Evolutionary conservation across 192 early-diverging fungal genomes (phyloP), one percentile per base, ranked within the genome.

Genomic region (Jimgerdemannia flammicorona): DNA sequence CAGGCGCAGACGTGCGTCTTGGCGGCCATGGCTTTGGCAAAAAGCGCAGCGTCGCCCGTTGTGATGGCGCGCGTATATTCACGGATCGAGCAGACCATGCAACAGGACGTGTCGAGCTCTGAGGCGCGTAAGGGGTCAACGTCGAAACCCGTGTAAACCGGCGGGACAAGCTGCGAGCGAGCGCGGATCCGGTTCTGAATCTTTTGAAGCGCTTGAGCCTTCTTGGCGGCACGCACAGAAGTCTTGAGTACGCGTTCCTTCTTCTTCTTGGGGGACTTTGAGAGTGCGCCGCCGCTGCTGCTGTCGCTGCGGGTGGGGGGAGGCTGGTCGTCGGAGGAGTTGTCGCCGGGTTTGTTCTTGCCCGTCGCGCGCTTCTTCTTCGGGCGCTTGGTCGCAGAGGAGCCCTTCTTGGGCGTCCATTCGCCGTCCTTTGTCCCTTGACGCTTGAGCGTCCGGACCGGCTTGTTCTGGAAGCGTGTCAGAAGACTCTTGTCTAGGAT

Each of bases 1-100:
- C 74, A 71, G 40, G 44, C 20, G 20, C 74, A 72, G 11, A 74
- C 40, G 0, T 44, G 68, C 18, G 72, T 72, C 3, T 66, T 43
- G 39, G 72, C 69, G 4, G 49, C 20, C 39, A 75, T 40, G 40
- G 73, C 6, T 3, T 44, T 63, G 9, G 44, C 64, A 9, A 82
- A 70, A 59, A 63, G 40, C 3, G 68, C 71, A 20, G 63, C 49
- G 64, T 81, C 69, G n/a, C 81, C 54, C 17, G 63, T 77, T 18
- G 69, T 64, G 6, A 84, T 71, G 3, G 81, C 81, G n/a, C 77
- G 66, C 1, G 69, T 67, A 44, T 81, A 89, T 54, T 82, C 83
- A 4, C 74, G 73, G 7, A 76, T 44, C 3, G 86, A 81, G 70
- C 87, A 89, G 9, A 72, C 64, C 4, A 78, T 44, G 73, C 87